Evolutionary conservation across 2,329 filamentous ascomycete genomes (phyloP).

Genomic region (Epichloe elymi): DNA sequence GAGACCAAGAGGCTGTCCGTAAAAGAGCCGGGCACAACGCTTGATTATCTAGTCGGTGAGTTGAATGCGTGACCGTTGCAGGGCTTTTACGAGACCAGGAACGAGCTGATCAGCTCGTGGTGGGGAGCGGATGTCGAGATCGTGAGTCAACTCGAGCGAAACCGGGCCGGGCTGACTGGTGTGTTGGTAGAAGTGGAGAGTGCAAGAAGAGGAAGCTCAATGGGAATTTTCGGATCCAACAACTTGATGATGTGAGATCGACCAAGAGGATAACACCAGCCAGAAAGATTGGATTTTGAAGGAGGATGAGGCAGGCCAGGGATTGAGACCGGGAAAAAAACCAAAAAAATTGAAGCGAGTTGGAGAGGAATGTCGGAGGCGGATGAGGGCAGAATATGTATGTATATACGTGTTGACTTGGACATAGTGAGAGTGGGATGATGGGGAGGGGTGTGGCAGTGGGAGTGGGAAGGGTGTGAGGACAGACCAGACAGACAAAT

Average conservation of each 20-base stretch:
- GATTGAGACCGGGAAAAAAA: background rate
- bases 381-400: conserved; percentile 13
- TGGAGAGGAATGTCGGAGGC: conserved; percentile 1
- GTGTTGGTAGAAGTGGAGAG: conserved; percentile 2
- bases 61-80: background rate
- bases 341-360: conserved; percentile 1
- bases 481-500: background rate
- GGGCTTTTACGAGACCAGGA: background rate
- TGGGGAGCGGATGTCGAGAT: conserved; percentile 7
- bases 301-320: background rate
- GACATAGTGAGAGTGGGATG: no score
- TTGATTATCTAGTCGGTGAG: background rate
- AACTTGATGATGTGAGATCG: background rate
- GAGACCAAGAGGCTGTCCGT: background rate
- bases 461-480: conserved; percentile 1
- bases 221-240: background rate
- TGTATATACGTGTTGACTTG: conserved; percentile 5
- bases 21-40: background rate
- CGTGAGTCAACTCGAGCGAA: conserved; percentile 10
- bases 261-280: background rate
- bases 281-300: background rate
- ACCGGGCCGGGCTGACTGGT: conserved; percentile 7
- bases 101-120: background rate
- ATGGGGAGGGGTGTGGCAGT: background rate
- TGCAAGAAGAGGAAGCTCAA: background rate